Evolutionary conservation across 352 stramenopile species (phyloP).

Genomic region (Phytophthora boehmeriae): DNA sequence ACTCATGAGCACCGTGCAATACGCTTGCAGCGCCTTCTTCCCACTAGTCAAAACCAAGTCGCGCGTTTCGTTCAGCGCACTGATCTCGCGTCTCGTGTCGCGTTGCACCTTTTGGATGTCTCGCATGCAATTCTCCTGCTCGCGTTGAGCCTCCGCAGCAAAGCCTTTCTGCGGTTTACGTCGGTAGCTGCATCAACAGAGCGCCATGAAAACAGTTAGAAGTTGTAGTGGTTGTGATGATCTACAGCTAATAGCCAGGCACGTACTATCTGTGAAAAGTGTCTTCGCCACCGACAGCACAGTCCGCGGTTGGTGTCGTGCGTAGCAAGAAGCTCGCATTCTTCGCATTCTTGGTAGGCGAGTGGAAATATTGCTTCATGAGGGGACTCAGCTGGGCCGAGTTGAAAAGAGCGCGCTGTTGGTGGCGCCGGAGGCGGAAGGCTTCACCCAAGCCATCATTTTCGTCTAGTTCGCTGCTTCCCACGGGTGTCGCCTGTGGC

Average conservation of each 20-base stretch:
- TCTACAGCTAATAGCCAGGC: neutral
- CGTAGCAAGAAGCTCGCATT: slow-evolving; percentile 76
- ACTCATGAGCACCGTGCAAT: slow-evolving; percentile 69
- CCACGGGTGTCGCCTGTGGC: slow-evolving; percentile 1
- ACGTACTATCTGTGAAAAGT: slow-evolving; percentile 82
- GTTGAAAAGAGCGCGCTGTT: slow-evolving; percentile 79
- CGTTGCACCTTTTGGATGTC: slow-evolving; percentile 69
- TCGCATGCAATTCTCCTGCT: slow-evolving; percentile 61
- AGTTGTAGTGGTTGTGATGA: neutral
- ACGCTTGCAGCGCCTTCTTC: slow-evolving; percentile 74
- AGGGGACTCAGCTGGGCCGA: slow-evolving; percentile 78
- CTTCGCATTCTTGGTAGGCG: slow-evolving; percentile 61
- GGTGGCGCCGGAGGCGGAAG: slow-evolving; percentile 51
- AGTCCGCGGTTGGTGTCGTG: slow-evolving; percentile 73
- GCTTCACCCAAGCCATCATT: slow-evolving; percentile 13
- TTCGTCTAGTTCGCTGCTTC: slow-evolving; percentile 13
- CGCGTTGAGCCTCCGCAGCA: slow-evolving; percentile 44
- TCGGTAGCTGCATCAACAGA: slow-evolving; percentile 43
- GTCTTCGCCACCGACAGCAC: slow-evolving; percentile 77
- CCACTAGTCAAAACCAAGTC: slow-evolving; percentile 75
- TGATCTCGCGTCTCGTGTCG: slow-evolving; percentile 61
- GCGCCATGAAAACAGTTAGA: neutral
- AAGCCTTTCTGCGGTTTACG: slow-evolving; percentile 52
- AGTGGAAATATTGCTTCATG: slow-evolving; percentile 78
- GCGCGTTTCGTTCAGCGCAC: slow-evolving; percentile 63